Evolutionary conservation across 495 filamentous ascomycete genomes (phyloP), one percentile per base, ranked within the genome.

Genomic region (Xylaria sp.): DNA sequence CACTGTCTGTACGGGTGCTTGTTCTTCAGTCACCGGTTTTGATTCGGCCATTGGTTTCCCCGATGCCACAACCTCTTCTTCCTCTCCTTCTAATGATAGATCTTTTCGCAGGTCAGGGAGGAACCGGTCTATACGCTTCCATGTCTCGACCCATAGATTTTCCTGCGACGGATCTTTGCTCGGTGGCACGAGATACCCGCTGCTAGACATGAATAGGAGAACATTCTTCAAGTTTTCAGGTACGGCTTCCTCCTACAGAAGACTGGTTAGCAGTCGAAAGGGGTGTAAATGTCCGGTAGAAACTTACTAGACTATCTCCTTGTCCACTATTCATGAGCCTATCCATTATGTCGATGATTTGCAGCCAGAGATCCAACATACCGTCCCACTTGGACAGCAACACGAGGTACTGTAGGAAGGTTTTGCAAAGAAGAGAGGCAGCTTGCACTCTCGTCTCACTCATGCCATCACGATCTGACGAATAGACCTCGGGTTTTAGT

Each of bases 141-240:
- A 94, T 12, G 96, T 98, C 80, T 93, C 90, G 8, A 83, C 84
- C 92, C 92, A 94, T 44, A 94, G 78, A 72, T 88, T 85, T 74
- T 88, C 85, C 46, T 89, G 84, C 31, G 82, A 80, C 11, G 85
- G 83, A 46, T 89, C 85, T 76, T 87, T 81, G 71, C 89, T 89
- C 7, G 93, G 91, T 12, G 92, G 87, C 0, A 93, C 90, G 8
- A 99, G 88, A 73, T 93, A 95, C 37, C 93, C 95, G 48, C 91
- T 93, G 77, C 89, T 94, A 2, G 93, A 89, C 96, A 99, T 98
- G 73, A 99, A 95, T 17, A 98, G 86, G 17, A 99, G 85, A 64
- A 98, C 93, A 72, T 99, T 99, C 82, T 98, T 99, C 71, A 99
- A 82, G 74, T 92, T 94, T 78, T 99, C 97, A 5, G 94, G 93